Conservation (phyloP, 768 basidiomycete species). For the Agaricus blazei region DNA sequence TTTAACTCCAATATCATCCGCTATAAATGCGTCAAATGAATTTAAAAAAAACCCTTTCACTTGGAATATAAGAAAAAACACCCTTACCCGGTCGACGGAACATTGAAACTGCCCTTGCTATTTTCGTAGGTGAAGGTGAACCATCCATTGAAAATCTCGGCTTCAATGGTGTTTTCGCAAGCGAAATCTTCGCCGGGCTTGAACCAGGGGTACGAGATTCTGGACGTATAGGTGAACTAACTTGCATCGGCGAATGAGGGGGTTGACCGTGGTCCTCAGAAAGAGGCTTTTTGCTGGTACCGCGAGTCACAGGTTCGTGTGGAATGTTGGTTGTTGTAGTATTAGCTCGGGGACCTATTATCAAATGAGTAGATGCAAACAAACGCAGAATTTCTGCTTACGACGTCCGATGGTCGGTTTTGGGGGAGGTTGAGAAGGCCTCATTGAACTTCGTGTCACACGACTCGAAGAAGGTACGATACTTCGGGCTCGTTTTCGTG, state of each 20-base stretch:
- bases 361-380: background rate
- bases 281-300: conserved; percentile 2
- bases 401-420: conserved; percentile 1
- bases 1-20: conserved; percentile 17
- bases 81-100: conserved; percentile 12
- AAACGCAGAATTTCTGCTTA: background rate
- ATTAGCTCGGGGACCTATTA: background rate
- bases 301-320: conserved; percentile 7
- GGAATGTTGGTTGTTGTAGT: background rate
- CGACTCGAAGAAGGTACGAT: conserved; percentile 9
- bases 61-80: background rate
- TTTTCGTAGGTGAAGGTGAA: conserved; percentile 14
- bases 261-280: conserved; percentile 13
- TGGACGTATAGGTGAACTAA: conserved; percentile 19
- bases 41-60: background rate
- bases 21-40: conserved; percentile 14
- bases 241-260: conserved; percentile 29
- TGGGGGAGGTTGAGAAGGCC: background rate
- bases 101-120: conserved; percentile 13
- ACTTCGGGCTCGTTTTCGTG: conserved; percentile 4
- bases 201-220: conserved; percentile 14
- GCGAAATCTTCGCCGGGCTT: conserved; percentile 17
- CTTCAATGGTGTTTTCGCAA: conserved; percentile 22
- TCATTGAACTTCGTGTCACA: conserved; percentile 5
- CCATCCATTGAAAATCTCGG: conserved; percentile 12